Evolutionary conservation across 2,329 filamentous ascomycete genomes (phyloP), one percentile per base, ranked within the genome.

Genomic region (Aspergillus tamarii): DNA sequence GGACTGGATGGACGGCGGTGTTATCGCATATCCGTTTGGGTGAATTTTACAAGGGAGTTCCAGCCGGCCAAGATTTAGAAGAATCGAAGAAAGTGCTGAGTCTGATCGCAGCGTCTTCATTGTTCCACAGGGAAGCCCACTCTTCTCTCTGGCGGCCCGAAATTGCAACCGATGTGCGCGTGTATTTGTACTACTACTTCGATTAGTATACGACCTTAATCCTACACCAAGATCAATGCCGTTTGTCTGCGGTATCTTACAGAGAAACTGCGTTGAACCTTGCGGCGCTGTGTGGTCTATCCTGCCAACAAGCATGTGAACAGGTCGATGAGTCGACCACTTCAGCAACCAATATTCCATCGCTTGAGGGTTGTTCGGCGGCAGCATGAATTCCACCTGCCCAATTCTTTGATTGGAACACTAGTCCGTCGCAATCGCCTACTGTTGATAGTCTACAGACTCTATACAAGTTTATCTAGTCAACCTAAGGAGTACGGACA

Each of bases 381-480:
- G 16, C 7, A 9, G 39, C 6, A 41, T 41, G 39, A 3, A 41
- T 19, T 8, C 8, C 39, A 41, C 16, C 3, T 8, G 7, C 19
- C 0, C 39, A 2, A 41, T 19, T 1, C 3, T 9, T 10, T 41
- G 1, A 19, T 41, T n/a, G 1, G 1, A 41, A 19, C 3, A 0
- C 7, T 9, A 4, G 2, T 19, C 14, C 16, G 6, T 41, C 7
- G 8, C 7, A 10, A 10, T 7, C 7, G 9, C 19, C 19, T 41
- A 4, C 2, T 4, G 39, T 3, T 10, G 3, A 41, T 41, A 16
- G 0, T 41, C 10, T 3, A 19, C 39, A 19, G 8, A 10, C 19
- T 14, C 39, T 4, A 2, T 7, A 41, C 34, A 36, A 6, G 12
- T 7, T 36, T 5, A 41, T 7, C 5, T 16, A 16, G 34, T 36